These are phyloP conservation scores for Reutealis trisperma DNA, from an alignment of 345 rosid genomes.

Conservation along the genomic window DNA sequence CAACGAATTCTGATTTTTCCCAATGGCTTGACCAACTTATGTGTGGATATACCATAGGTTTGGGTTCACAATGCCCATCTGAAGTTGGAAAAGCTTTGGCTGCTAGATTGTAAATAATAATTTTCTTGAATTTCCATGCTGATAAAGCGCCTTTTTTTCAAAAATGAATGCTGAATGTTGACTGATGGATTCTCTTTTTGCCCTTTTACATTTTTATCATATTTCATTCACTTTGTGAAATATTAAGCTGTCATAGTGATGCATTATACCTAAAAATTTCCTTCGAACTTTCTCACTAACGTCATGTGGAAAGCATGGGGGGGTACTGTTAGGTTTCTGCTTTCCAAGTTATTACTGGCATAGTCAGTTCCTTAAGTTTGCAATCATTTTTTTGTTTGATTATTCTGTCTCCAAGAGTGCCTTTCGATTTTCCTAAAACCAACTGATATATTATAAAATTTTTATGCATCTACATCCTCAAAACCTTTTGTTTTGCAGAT, in stretches of 20 bases:
- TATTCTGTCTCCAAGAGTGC: not conserved
- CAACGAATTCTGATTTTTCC: not conserved
- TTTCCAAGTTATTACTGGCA: not conserved
- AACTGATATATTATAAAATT: not conserved
- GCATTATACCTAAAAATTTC: slow-evolving; percentile 3
- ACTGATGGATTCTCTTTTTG: not conserved
- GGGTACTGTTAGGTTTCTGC: not conserved
- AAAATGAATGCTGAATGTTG: not conserved
- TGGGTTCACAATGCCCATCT: not conserved
- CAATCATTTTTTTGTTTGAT: not conserved
- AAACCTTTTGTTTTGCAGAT: slow-evolving; percentile 47
- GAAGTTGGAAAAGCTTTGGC: not conserved
- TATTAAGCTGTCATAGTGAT: not conserved
- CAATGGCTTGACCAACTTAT: not conserved
- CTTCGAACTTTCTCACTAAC: not conserved
- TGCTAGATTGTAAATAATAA: not conserved
- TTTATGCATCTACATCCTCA: not conserved
- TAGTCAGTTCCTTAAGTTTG: not conserved
- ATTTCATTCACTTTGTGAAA: not conserved
- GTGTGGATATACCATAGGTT: not conserved
- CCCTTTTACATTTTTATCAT: not conserved
- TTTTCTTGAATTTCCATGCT: not conserved
- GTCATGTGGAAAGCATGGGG: not conserved
- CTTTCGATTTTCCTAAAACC: not conserved
- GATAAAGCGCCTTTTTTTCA: not conserved